Base-by-base conservation (phyloP, 805 yeast species). In the Candida sanyiensis region DNA sequence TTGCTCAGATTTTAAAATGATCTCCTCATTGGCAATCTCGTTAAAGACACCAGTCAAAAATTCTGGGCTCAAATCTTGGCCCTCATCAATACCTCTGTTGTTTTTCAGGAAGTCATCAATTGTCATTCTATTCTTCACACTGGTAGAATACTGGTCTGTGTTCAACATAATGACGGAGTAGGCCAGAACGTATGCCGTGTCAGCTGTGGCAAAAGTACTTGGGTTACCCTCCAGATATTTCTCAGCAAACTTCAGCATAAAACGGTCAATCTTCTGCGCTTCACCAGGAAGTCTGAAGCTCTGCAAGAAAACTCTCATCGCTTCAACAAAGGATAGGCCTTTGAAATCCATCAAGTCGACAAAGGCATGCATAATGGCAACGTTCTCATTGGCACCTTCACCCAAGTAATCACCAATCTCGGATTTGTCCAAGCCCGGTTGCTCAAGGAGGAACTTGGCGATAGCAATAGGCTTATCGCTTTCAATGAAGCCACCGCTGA, bases 241-340 rank as follows among this genome's bases (percentile, higher is more conserved):
- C 61, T 87, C 95, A 5, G 98, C 98, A 67, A 94, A 94, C 56
- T 93, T 90, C 58, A 93, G 74, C 96, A 94, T 86, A 57, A 80
- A 87, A 51, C 99, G 73, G 67, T 93, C 98, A 57, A 93, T 90
- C 56, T 93, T 90, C 64, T 93, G 99, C 5, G 96, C 89, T 63
- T 93, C 99, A 36, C 99, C 99, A 3, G 99, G 98, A 43, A 93
- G 71, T 58, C 98, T 72, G 64, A 93, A 94, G 34, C 77, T 72
- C 56, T 94, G 98, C 43, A 93, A 69, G 54, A 87, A 87, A 12
- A 64, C 67, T 49, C 98, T 74, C 66, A 93, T 67, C 0, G 97
- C 94, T 49, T 82, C 95, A 12, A 89, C 88, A 56, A 93, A 88
- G 1, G 77, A 66, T 48, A 72, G 58, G 24, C 70, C 69, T 5